A percentile compares a stretch with the other conserved stretches of the same genome.
phyloP scores from a whole-genome alignment of 2,329 filamentous ascomycete genomes.

The Emergomyces orientalis region DNA sequence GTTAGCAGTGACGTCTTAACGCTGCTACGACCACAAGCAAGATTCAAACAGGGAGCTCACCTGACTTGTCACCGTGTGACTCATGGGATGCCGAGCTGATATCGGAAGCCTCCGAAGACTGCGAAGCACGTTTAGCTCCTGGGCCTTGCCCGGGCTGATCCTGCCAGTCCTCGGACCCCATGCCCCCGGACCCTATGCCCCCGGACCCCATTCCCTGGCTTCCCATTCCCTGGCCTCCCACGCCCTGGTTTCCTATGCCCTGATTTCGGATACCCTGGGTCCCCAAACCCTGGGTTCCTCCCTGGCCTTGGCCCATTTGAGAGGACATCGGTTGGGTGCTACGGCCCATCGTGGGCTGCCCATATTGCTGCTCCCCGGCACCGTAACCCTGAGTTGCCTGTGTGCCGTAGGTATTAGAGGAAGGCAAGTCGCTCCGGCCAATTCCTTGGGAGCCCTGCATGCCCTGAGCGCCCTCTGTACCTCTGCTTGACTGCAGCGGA shows the following conservation, averaged over 20 bases:
- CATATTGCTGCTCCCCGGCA: not conserved
- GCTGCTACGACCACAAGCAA: not conserved
- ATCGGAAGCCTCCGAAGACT: conserved; percentile 4
- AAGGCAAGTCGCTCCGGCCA: not conserved
- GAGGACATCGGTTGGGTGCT: not conserved
- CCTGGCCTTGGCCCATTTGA: not conserved
- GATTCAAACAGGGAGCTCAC: conserved; percentile 3
- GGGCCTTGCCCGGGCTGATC: not conserved
- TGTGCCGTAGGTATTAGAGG: not conserved
- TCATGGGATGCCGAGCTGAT: conserved; percentile 1
- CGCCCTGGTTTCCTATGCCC: not conserved
- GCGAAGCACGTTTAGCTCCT: conserved; percentile 2
- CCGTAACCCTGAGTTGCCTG: conserved; percentile 3
- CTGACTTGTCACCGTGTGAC: not conserved
- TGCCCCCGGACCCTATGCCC: not conserved
- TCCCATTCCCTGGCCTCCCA: conserved; percentile 6
- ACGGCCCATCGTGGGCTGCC: not conserved
- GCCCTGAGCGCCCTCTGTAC: not conserved
- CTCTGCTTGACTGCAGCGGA: not conserved
- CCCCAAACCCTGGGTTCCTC: not conserved
- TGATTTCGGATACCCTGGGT: not conserved
- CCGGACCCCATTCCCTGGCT: not conserved
- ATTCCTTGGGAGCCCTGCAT: not conserved
- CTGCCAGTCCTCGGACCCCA: not conserved
- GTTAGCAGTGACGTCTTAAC: not conserved